Conservation (phyloP, 148 eudicot genomes). For the Chenopodium formosanum region DNA sequence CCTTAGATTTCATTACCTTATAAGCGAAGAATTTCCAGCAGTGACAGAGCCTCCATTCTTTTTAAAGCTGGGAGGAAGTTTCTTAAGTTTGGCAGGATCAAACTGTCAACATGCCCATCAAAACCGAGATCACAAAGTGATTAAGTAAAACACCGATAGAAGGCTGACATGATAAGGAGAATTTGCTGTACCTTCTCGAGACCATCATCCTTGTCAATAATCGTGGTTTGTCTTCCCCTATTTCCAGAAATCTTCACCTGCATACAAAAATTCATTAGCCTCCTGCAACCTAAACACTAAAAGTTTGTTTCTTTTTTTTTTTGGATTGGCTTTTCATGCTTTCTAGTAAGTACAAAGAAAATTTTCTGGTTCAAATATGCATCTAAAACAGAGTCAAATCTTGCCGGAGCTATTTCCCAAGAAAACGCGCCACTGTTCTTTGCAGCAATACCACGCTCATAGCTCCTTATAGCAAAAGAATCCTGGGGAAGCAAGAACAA, state of each 20-base stretch:
- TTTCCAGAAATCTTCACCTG: constrained; percentile 68
- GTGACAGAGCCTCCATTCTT: constrained; percentile 80
- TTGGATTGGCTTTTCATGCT: background rate
- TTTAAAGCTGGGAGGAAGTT: constrained; percentile 90
- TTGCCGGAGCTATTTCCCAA: constrained; percentile 94
- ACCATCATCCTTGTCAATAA: constrained; percentile 77
- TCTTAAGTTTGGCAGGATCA: constrained; percentile 73
- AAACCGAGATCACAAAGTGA: background rate
- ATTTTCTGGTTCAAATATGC: background rate
- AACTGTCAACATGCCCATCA: constrained; percentile 40
- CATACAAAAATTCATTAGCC: constrained; percentile 2
- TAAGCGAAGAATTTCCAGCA: constrained; percentile 92
- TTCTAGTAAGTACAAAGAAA: constrained; percentile 1
- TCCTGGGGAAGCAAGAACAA: constrained; percentile 43
- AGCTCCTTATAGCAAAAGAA: constrained; percentile 87
- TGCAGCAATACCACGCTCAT: constrained; percentile 79
- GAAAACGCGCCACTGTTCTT: constrained; percentile 73
- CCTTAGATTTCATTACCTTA: constrained; percentile 49
- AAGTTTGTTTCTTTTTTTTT: background rate
- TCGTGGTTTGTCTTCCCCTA: constrained; percentile 55
- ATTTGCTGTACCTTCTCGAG: constrained; percentile 52
- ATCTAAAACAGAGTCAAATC: constrained; percentile 20
- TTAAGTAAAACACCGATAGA: background rate
- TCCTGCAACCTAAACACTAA: background rate
- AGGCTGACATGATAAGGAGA: constrained; percentile 15